These are phyloP conservation scores for Oryza glumipatula DNA, from an alignment of 176 grass and related monocot species.

Conservation along the genomic window DNA sequence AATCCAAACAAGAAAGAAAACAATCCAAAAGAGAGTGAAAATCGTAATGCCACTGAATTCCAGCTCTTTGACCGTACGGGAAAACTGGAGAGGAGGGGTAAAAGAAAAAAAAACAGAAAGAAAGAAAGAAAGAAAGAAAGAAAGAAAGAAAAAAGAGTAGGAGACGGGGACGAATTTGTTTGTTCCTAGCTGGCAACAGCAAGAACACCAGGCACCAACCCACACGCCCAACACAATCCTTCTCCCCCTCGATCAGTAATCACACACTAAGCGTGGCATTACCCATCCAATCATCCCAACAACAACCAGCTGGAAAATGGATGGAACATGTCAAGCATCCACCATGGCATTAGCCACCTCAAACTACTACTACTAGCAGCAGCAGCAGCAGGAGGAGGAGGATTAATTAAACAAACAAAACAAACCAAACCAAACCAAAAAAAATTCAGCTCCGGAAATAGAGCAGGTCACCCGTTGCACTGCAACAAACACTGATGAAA, in stretches of 20 bases:
- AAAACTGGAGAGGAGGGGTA: not conserved
- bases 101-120: not conserved
- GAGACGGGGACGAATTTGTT: not conserved
- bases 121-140: not conserved
- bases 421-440: not conserved
- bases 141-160: not conserved
- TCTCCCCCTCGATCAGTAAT: conserved; percentile 35
- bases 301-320: conserved; percentile 3
- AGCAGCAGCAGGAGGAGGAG: not conserved
- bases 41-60: not conserved
- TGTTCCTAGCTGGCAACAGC: conserved; percentile 58
- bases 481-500: not conserved
- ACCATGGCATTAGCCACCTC: conserved; percentile 9
- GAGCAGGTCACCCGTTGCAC: conserved; percentile 32
- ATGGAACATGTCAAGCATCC: conserved; percentile 15
- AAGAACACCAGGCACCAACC: conserved; percentile 53
- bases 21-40: not conserved
- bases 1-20: not conserved
- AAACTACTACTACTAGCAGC: not conserved
- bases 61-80: not conserved
- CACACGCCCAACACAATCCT: conserved; percentile 44
- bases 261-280: conserved; percentile 55
- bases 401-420: not conserved
- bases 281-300: conserved; percentile 48
- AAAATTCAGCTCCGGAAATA: not conserved